Evolutionary conservation across 2,329 filamentous ascomycete genomes (phyloP).

Genomic region (Beauveria scarabaeidicola): DNA sequence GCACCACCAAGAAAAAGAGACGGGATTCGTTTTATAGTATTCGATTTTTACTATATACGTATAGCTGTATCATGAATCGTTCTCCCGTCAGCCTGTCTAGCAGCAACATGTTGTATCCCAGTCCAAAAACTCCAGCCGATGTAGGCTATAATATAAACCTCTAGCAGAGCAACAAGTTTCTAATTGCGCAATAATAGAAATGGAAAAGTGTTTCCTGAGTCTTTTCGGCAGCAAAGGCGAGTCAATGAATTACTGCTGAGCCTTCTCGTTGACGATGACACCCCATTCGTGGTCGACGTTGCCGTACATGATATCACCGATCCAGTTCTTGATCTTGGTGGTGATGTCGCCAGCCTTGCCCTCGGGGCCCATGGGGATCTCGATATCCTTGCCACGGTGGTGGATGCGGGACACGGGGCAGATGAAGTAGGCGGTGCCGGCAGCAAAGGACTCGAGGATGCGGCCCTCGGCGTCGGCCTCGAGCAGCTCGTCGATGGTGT

Average conservation of each 20-base stretch:
- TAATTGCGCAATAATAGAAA: neutral
- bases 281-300: slow-evolving; percentile 60
- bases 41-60: slow-evolving; percentile 9
- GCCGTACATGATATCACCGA: slow-evolving; percentile 69
- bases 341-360: slow-evolving; percentile 46
- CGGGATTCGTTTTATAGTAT: neutral
- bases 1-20: neutral
- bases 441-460: slow-evolving; percentile 75
- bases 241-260: slow-evolving; percentile 20
- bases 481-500: slow-evolving; percentile 70
- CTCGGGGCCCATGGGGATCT: slow-evolving; percentile 50
- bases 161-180: slow-evolving; percentile 5
- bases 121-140: slow-evolving; percentile 11
- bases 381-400: slow-evolving; percentile 55
- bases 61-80: slow-evolving; percentile 1
- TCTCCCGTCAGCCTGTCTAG: neutral
- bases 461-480: slow-evolving; percentile 67
- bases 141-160: slow-evolving; percentile 6
- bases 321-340: slow-evolving; percentile 55
- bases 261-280: slow-evolving; percentile 55
- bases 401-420: slow-evolving; percentile 59
- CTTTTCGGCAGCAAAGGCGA: neutral
- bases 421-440: slow-evolving; percentile 77
- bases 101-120: slow-evolving; percentile 3
- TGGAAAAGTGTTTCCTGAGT: neutral